A percentile compares a stretch with the other conserved stretches of the same genome.
These are phyloP conservation scores for Blastocystis sp. DNA, from an alignment of 352 stramenopile genomes.

Conservation along the genomic window DNA sequence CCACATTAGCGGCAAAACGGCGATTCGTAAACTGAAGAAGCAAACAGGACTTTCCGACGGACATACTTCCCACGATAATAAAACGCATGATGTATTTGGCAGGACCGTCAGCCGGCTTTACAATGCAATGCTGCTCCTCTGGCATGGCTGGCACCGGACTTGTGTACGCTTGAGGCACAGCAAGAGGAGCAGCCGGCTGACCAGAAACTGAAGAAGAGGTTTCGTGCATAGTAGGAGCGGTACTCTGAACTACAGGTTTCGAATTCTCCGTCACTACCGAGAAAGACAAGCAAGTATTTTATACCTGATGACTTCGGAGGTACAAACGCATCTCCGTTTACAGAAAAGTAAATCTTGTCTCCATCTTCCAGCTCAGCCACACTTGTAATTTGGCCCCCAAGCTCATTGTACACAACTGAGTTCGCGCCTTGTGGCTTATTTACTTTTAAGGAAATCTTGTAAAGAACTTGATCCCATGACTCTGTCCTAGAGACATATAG, in stretches of 20 bases:
- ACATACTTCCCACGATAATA: slow-evolving; percentile 60
- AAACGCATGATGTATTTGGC: slow-evolving; percentile 55
- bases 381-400: slow-evolving; percentile 42
- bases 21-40: slow-evolving; percentile 56
- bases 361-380: slow-evolving; percentile 39
- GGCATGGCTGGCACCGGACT: background rate
- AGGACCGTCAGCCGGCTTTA: slow-evolving; percentile 28
- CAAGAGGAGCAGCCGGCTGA: background rate
- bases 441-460: slow-evolving; percentile 53
- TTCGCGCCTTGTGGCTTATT: slow-evolving; percentile 6
- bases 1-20: slow-evolving; percentile 20
- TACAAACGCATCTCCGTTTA: slow-evolving; percentile 50
- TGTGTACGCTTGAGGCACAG: background rate
- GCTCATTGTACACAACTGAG: slow-evolving; percentile 49
- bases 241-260: background rate
- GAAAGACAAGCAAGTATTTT: background rate
- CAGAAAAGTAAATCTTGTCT: slow-evolving; percentile 51
- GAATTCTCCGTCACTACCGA: background rate
- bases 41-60: slow-evolving; percentile 57
- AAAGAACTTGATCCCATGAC: slow-evolving; percentile 55
- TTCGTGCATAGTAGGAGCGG: background rate
- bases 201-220: background rate
- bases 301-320: background rate
- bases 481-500: slow-evolving; percentile 44
- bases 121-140: background rate